Evolutionary conservation across 2,329 filamentous ascomycete genomes (phyloP), one percentile per base, ranked within the genome.

Genomic region (Colletotrichum sp.): DNA sequence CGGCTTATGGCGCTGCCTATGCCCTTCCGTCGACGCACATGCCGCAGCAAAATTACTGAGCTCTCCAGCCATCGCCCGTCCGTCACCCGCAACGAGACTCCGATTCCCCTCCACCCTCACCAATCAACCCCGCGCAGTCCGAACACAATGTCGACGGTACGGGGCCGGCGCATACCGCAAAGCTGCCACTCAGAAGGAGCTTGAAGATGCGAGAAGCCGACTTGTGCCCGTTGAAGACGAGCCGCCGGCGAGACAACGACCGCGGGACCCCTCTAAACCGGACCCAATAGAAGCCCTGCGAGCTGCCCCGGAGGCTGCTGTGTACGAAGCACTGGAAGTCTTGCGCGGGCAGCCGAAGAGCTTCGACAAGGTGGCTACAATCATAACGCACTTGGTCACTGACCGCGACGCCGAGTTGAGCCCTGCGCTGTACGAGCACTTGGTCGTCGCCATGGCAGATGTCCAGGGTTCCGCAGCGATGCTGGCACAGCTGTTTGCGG

Each of bases 401-500:
- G 84, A 88, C n/a, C 87, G 91, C 18, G 82, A 86, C 3, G 89
- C 93, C 79, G 81, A 83, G 66, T 91, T 91, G 4, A 91, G 90
- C 79, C 80, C 87, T 4, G 85, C 89, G 69, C 85, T 95, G 66
- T 98, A 97, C 83, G 92, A 95, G 79, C 92, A 93, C 16, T 85
- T 98, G 67, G 92, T 98, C 79, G 88, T 93, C 75, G 91, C 93
- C 62, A 96, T 97, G 84, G 88, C 91, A 34, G 90, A 93, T 80
- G 87, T 89, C 1, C 82, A 89, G 68, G 96, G 96, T 10, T 95
- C 94, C 7, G 92, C 93, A 4, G 88, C 88, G 32, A 90, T 91
- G 62, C 90, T 96, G 16, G 84, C 81, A 39, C 86, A 85, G 25
- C 86, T 98, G n/a, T 85, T 98, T 28, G 85, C 90, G 27, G 95